phyloP scores from a whole-genome alignment of 2,329 filamentous ascomycete genomes.

The Trichoderma asperellum region DNA sequence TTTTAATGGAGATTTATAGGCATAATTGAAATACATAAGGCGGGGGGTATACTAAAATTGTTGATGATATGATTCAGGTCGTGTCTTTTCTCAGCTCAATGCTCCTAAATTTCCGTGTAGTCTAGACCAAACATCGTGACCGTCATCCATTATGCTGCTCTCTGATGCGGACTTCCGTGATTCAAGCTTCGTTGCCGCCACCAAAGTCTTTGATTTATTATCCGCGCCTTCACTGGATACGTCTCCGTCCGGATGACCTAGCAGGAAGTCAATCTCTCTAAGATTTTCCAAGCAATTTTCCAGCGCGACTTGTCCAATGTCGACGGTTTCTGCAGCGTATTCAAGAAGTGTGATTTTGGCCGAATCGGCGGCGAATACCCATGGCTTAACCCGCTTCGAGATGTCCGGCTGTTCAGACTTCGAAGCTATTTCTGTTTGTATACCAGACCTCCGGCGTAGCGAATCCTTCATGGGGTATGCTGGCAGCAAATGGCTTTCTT shows the following conservation, averaged over 20 bases:
- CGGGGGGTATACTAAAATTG: conserved; percentile 14
- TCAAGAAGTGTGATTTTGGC: conserved; percentile 64
- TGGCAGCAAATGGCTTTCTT: conserved; percentile 66
- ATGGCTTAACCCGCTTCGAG: conserved; percentile 54
- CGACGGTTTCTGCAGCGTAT: conserved; percentile 61
- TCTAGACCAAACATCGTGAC: conserved; percentile 53
- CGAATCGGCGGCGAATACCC: conserved; percentile 63
- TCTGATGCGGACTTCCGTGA: conserved; percentile 27
- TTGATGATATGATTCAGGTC: conserved; percentile 12
- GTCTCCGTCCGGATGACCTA: conserved; percentile 46
- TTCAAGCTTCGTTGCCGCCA: conserved; percentile 9
- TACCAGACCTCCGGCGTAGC: conserved; percentile 44
- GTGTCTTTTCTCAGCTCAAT: conserved; percentile 45
- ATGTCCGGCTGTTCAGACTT: conserved; percentile 46
- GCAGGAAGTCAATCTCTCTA: conserved; percentile 53
- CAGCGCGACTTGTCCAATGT: conserved; percentile 60
- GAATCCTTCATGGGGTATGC: conserved; percentile 51
- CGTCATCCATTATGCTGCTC: conserved; percentile 31
- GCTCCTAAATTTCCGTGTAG: conserved; percentile 60
- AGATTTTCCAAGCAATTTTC: conserved; percentile 56
- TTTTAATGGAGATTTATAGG: conserved; percentile 6
- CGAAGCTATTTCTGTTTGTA: conserved; percentile 49
- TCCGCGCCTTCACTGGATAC: conserved; percentile 36
- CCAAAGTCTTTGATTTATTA: conserved; percentile 14
- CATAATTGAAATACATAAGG: conserved; percentile 3